Evolutionary conservation across 805 yeast genomes (phyloP).

Genomic region (Yarrowia porcina): DNA sequence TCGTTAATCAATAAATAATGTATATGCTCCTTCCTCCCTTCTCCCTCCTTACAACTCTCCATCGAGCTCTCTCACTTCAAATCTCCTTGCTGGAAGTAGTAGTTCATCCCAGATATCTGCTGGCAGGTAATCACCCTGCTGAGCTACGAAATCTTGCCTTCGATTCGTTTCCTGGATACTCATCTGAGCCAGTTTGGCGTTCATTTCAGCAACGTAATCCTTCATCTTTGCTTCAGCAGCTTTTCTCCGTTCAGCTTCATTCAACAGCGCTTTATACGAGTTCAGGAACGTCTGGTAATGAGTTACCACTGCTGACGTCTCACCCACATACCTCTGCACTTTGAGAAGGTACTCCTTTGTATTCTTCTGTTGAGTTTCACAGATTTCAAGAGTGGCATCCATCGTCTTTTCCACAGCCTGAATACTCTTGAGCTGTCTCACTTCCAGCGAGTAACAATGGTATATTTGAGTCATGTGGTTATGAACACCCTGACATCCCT

Average conservation of each 20-base stretch:
- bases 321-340: neutral
- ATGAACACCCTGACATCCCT: slow-evolving; percentile 1
- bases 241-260: neutral
- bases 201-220: neutral
- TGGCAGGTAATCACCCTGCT: slow-evolving; percentile 13
- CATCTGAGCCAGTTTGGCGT: slow-evolving; percentile 1
- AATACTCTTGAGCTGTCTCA: neutral
- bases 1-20: neutral
- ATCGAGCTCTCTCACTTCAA: neutral
- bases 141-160: slow-evolving; percentile 11
- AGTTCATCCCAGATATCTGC: slow-evolving; percentile 19
- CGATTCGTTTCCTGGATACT: neutral
- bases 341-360: neutral
- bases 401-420: slow-evolving; percentile 1
- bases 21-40: neutral
- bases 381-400: neutral
- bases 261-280: neutral
- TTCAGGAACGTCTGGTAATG: slow-evolving; percentile 5
- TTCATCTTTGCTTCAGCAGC: neutral
- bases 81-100: neutral
- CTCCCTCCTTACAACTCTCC: neutral
- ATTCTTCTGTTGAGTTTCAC: slow-evolving; percentile 3
- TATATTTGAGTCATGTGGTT: slow-evolving; percentile 9
- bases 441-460: neutral
- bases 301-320: neutral